A percentile compares a stretch with the other conserved stretches of the same genome.
Evolutionary conservation across 257 asterid species (phyloP).

Genomic region (Capsicum pubescens): DNA sequence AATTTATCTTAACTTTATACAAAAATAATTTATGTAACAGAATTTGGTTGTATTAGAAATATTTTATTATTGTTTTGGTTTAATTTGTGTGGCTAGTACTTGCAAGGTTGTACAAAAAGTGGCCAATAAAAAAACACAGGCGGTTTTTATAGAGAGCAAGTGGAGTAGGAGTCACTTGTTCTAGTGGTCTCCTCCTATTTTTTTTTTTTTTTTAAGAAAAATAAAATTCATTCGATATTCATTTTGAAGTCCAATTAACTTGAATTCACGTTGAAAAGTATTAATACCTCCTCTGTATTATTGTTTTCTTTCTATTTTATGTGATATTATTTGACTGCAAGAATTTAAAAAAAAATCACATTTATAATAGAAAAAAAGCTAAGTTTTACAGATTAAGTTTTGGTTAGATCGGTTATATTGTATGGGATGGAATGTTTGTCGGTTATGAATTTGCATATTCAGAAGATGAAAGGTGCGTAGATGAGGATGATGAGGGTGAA

Average conservation of each 20-base stretch:
- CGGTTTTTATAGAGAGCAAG: constrained; percentile 52
- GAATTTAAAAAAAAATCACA: too few relatives aligned
- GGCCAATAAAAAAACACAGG: constrained; percentile 59
- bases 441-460: too few relatives aligned
- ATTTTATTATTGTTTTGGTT: background rate
- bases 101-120: constrained; percentile 32
- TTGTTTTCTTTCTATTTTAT: background rate
- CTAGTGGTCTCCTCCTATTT: constrained; percentile 14
- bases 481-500: too few relatives aligned
- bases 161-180: constrained; percentile 54
- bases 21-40: constrained; percentile 13
- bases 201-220: background rate
- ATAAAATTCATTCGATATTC: background rate
- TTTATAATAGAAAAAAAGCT: too few relatives aligned
- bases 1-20: constrained; percentile 24
- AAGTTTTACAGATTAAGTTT: too few relatives aligned
- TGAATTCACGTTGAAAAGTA: background rate
- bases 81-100: constrained; percentile 28
- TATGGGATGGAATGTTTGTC: too few relatives aligned
- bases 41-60: background rate
- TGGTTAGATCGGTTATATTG: too few relatives aligned
- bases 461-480: too few relatives aligned
- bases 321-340: background rate
- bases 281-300: constrained; percentile 15
- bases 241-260: background rate